Percentiles rank a stretch among this genome's conserved stretches.
Evolutionary conservation across 345 rosid genomes (phyloP).

Genomic region (Streptanthus diversifolius): DNA sequence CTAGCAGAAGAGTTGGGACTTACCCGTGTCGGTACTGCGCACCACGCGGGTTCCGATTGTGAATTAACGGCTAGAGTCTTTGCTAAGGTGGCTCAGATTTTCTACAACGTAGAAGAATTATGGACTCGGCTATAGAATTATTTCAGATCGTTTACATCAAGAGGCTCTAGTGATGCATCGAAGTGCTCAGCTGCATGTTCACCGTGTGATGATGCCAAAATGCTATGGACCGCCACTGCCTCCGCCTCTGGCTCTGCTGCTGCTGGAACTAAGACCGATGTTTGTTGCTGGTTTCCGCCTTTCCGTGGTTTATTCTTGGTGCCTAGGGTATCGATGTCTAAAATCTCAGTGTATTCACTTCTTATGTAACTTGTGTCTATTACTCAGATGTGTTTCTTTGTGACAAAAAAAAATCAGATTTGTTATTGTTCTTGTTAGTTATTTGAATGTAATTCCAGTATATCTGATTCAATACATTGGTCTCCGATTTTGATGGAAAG

Average conservation of each 20-base stretch:
- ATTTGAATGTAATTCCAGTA: no score
- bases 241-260: background rate
- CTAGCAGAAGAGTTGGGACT: background rate
- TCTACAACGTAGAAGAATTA: background rate
- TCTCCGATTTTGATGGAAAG: no score
- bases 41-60: conserved; percentile 14
- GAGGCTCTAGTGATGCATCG: background rate
- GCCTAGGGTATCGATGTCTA: background rate
- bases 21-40: background rate
- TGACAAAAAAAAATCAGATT: no score
- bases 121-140: conserved; percentile 1
- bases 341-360: background rate
- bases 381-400: no score
- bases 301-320: background rate
- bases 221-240: background rate
- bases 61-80: background rate
- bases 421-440: no score
- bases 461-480: no score
- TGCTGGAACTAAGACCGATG: background rate
- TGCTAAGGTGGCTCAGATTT: background rate
- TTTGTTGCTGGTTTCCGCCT: background rate
- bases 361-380: background rate
- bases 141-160: background rate
- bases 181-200: background rate
- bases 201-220: background rate